Conservation (phyloP, 2,329 filamentous ascomycete genomes). For the Claviceps monticola region DNA sequence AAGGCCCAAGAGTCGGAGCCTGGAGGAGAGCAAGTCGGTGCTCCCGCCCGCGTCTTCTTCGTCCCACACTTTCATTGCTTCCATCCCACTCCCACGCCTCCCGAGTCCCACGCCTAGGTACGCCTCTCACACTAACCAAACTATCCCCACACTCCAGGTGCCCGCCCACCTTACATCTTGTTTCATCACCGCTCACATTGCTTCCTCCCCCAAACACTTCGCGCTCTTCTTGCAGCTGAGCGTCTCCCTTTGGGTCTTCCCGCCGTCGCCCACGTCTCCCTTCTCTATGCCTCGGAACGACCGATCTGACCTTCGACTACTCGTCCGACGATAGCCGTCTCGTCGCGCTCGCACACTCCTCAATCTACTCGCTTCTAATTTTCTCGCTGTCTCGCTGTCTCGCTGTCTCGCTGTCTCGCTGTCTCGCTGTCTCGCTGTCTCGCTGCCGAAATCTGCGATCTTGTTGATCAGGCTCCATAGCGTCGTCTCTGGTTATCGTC, state of each 20-base stretch:
- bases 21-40: background rate
- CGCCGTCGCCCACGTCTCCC: background rate
- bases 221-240: background rate
- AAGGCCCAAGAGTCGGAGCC: background rate
- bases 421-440: background rate
- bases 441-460: background rate
- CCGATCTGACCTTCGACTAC: background rate
- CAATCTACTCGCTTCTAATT: no score
- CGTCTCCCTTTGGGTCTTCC: background rate
- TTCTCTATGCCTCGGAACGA: constrained; percentile 3
- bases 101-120: background rate
- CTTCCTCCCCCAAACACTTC: constrained; percentile 3
- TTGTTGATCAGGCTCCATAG: background rate
- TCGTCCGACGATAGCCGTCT: constrained; percentile 3
- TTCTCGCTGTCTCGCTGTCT: background rate
- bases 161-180: constrained; percentile 5
- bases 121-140: background rate
- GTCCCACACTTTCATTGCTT: background rate
- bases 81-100: background rate
- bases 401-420: background rate
- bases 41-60: no score
- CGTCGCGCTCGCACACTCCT: background rate
- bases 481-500: background rate
- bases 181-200: constrained; percentile 7
- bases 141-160: background rate